These are phyloP conservation scores for Kodamaea neixiangensis DNA, from an alignment of 805 yeast genomes.

Conservation along the genomic window DNA sequence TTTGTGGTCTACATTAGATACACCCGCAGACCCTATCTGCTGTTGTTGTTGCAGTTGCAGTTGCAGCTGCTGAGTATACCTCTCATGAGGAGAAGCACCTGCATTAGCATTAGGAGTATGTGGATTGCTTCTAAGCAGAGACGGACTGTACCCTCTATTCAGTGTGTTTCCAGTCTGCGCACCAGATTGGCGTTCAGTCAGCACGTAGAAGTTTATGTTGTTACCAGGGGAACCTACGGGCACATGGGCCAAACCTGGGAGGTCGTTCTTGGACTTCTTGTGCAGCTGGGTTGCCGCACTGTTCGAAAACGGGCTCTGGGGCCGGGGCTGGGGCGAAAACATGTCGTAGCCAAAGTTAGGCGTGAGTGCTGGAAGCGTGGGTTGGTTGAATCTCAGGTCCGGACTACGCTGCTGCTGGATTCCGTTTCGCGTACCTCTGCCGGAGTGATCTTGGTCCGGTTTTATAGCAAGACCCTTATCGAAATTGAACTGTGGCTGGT, in stretches of 20 bases:
- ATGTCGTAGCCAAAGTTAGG: slow-evolving; percentile 9
- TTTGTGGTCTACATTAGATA: neutral
- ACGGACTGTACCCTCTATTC: slow-evolving; percentile 1
- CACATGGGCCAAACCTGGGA: slow-evolving; percentile 13
- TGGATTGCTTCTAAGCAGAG: slow-evolving; percentile 2
- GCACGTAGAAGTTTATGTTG: slow-evolving; percentile 18
- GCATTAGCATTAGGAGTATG: slow-evolving; percentile 1
- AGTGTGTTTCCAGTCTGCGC: neutral
- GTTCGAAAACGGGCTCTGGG: slow-evolving; percentile 13
- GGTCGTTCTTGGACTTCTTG: slow-evolving; percentile 13
- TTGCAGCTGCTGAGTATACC: neutral
- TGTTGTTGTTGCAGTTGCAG: neutral
- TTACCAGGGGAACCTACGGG: slow-evolving; percentile 13
- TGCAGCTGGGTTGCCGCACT: slow-evolving; percentile 7
- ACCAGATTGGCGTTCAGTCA: slow-evolving; percentile 15
- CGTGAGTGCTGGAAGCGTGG: slow-evolving; percentile 3
- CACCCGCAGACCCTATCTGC: no score
- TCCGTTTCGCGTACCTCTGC: slow-evolving; percentile 3
- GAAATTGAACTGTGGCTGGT: slow-evolving; percentile 17
- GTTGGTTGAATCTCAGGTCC: neutral
- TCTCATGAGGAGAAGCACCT: neutral
- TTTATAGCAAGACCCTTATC: slow-evolving; percentile 4
- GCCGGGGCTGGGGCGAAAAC: slow-evolving; percentile 17
- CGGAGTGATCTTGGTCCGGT: slow-evolving; percentile 1
- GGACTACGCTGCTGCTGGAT: neutral